Evolutionary conservation across 805 yeast genomes (phyloP), one percentile per base, ranked within the genome.

Genomic region (Wickerhamiella hasegawae): DNA sequence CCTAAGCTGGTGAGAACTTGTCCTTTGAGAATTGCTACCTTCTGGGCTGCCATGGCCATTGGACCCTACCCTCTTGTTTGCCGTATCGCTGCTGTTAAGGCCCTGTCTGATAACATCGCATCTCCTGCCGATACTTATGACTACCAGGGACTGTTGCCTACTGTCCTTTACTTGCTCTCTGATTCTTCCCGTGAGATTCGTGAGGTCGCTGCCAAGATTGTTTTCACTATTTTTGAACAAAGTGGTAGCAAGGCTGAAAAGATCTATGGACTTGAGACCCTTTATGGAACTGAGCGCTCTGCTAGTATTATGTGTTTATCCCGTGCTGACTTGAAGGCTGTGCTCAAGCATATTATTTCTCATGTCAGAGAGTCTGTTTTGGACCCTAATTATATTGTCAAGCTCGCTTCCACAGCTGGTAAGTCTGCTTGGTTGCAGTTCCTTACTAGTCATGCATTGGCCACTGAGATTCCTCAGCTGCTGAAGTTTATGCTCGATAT

Each of bases 311-410:
- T 75, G 18, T 59, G 61, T 59, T 47, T 62, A 5, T 58, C 76
- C 17, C 77, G 83, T 25, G 68, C 68, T 31, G 94, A 83, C 49
- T 71, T 73, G n/a, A 54, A 54, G 16, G 37, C 45, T 2, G 55
- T 80, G 43, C 39, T 70, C 12, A 47, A 52, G 12, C 54, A 38
- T 10, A 40, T 55, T 5, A 48, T 73, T 29, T 57, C 60, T 19
- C 43, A 53, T 38, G 45, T 50, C 25, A 53, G 58, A 6, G 72
- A 68, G 37, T 62, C 68, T 36, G 55, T 61, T 16, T 53, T 73
- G 41, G 84, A 76, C 43, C 55, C 56, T 23, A 53, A 58, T 18
- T 72, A 47, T 20, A 53, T 66, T 37, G 53, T 37, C 34, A 40
- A 43, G 9, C 33, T 60, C 20, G 47, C 68, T 3, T 59, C 63